Evolutionary conservation across 345 rosid species (phyloP).

Genomic region (Pugionium cornutum): DNA sequence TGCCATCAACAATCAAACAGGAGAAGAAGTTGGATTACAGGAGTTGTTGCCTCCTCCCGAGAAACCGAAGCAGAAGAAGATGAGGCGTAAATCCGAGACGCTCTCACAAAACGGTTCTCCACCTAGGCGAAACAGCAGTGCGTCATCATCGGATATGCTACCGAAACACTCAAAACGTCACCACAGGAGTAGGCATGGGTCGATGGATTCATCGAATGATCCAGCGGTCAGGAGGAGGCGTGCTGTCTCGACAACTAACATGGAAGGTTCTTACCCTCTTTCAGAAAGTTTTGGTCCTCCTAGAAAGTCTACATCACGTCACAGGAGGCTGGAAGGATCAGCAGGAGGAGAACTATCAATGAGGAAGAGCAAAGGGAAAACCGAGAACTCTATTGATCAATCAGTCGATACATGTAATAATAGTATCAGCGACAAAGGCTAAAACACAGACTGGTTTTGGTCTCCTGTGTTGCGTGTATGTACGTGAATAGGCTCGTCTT

Average conservation of each 20-base stretch:
- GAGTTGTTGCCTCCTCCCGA: conserved; percentile 31
- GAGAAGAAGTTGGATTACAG: conserved; percentile 41
- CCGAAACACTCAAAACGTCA: conserved; percentile 38
- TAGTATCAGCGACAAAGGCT: conserved; percentile 30
- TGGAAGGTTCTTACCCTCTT: conserved; percentile 22
- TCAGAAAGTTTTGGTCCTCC: conserved; percentile 27
- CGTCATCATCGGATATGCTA: conserved; percentile 23
- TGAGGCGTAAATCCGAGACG: conserved; percentile 33
- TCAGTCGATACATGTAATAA: conserved; percentile 25
- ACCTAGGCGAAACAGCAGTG: conserved; percentile 34
- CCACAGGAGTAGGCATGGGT: conserved; percentile 31
- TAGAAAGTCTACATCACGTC: conserved; percentile 33
- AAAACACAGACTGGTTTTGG: conserved; percentile 23
- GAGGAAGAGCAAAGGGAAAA: conserved; percentile 33
- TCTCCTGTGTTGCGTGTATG: conserved; percentile 9
- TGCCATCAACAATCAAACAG: conserved; percentile 29
- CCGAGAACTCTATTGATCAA: conserved; percentile 15
- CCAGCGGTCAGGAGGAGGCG: conserved; percentile 37
- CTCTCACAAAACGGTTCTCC: conserved; percentile 37
- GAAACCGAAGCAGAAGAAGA: conserved; percentile 32
- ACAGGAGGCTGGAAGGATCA: conserved; percentile 39
- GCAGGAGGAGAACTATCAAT: conserved; percentile 37
- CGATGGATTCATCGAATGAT: conserved; percentile 41
- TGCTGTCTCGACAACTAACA: conserved; percentile 13
- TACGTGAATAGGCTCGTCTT: conserved; percentile 11